Percentiles rank a stretch among this genome's conserved stretches.
These are phyloP conservation scores for Clonostachys rhizophaga DNA, from an alignment of 2,329 filamentous ascomycete genomes.

Conservation along the genomic window DNA sequence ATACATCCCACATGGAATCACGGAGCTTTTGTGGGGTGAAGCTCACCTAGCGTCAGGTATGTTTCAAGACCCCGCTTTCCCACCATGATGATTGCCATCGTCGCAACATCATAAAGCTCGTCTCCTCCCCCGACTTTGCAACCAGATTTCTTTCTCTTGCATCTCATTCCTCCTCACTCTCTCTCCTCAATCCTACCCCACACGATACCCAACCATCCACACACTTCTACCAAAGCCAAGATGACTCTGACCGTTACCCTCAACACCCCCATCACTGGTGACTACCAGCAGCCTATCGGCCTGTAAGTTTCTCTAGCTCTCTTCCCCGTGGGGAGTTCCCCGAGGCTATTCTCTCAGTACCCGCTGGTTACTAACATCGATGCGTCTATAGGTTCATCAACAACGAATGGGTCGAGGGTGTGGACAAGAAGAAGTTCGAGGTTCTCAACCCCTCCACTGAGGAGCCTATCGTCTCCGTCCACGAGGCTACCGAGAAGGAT, in stretches of 20 bases:
- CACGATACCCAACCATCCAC: no score
- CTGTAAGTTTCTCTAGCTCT: conserved; percentile 38
- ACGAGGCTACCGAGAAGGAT: conserved; percentile 86
- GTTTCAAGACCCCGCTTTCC: no score
- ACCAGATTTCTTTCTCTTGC: not conserved
- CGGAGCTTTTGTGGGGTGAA: no score
- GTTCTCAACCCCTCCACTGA: conserved; percentile 86
- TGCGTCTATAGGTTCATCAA: conserved; percentile 70
- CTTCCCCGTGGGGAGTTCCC: no score
- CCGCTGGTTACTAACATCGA: not conserved
- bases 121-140: not conserved
- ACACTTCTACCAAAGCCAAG: conserved; percentile 7
- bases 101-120: not conserved
- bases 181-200: not conserved
- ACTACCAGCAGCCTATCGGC: conserved; percentile 55
- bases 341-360: not conserved
- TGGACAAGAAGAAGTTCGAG: conserved; percentile 87
- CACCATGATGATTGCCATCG: no score
- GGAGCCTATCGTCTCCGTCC: conserved; percentile 76
- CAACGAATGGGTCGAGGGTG: conserved; percentile 77
- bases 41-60: no score
- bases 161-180: not conserved
- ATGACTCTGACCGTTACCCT: conserved; percentile 54
- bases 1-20: no score
- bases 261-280: conserved; percentile 62